Evolutionary conservation across 2,329 filamentous ascomycete species (phyloP), one percentile per base, ranked within the genome.

Genomic region (Xylaria sp.): DNA sequence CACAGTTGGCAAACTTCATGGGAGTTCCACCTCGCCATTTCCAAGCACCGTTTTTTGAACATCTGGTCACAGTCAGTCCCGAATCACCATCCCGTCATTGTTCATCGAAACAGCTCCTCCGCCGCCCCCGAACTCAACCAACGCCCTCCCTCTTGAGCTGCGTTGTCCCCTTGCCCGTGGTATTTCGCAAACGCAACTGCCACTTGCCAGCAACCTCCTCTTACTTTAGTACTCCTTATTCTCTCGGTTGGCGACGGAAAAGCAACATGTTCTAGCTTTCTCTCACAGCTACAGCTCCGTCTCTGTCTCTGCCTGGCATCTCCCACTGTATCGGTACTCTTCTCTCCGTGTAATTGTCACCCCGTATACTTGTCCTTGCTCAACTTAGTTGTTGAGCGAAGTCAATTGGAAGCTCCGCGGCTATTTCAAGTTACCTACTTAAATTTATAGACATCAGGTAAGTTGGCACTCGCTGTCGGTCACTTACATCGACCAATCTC

Each of bases 181-280:
- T 52, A 37, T 58, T 59, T 51, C 41, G 28, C 41, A 58, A 39
- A 44, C n/a, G 15, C 28, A 54, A 18, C 32, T n/a, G 48, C 54
- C 52, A 58, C 39, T 34, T 50, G 25, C 39, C 66, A 46, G 34
- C 46, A 57, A 48, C 54, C 52, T 32, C 37, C 34, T 25, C 25
- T 25, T 46, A 25, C 58, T 48, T 10, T 37, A 37, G 1, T 37
- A 9, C 34, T 37, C 8, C 34, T 37, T 37, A 10, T 37, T 37
- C 44, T 48, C 58, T 41, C 57, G 46, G 52, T 58, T 48, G 44
- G 68, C 56, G 54, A 63, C 64, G 69, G 69, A 57, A 71, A 66
- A 68, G 70, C 74, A 76, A 69, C 74, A 76, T 76, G 74, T 76
- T 76, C 74, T 76, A 75, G 72, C 70, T 71, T 71, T 71, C 50